Evolutionary conservation across 345 rosid species (phyloP), one percentile per base, ranked within the genome.

Genomic region (Streptanthus diversifolius): DNA sequence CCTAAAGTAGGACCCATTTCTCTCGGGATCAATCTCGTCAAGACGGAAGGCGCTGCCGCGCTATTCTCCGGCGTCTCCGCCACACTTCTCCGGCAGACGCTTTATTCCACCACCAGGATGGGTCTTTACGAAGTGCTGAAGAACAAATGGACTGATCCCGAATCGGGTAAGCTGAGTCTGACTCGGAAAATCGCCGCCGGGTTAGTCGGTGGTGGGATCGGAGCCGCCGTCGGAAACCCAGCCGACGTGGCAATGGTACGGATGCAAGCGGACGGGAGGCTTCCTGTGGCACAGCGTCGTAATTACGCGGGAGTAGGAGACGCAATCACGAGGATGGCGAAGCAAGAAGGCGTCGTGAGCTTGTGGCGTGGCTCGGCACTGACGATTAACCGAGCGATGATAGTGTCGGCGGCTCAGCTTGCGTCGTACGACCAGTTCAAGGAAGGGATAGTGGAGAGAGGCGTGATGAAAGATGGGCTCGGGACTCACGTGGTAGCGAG

Each of bases 241-340:
- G 96, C 93, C 6, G 96, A 90, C 63, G 89, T 90, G 47, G 92
- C 93, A 21, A 90, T 90, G 97, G 90, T 90, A 10, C 76, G 93
- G 22, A 90, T 90, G 97, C 92, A 90, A 72, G 93, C 92, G 1
- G 97, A 90, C 73, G 92, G 93, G 2, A 74, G 92, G 7, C 88
- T 90, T 21, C 95, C 95, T 3, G 35, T 24, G 17, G 68, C 82
- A 0, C 85, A 88, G 72, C 86, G 95, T 10, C 86, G 97, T 14
- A 87, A 85, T 72, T 88, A 90, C 87, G 77, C 56, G 21, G 74
- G 90, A 74, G 95, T 85, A 12, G 76, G 80, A 56, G 89, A 87
- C 76, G 97, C 97, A 43, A 85, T 90, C 65, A 48, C 29, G 45
- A 78, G 79, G 65, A 90, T 88, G 89, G 71, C 70, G 86, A 90